Base-by-base conservation (phyloP, 139 green algal genomes). In the Yamagishiella unicocca region DNA sequence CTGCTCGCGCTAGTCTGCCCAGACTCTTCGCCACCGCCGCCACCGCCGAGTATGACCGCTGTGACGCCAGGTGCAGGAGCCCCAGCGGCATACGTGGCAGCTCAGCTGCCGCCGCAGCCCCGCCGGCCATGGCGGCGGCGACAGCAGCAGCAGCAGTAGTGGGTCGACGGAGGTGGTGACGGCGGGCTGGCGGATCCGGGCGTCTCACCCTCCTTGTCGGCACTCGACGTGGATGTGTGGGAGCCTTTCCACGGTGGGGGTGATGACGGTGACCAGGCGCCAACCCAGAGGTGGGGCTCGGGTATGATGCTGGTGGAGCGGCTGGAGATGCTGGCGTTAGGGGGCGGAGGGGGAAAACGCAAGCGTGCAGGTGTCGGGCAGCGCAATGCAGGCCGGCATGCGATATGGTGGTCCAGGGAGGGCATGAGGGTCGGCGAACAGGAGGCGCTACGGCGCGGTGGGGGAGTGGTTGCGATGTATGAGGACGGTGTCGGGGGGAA, bases 81-180 rank as follows among this genome's bases (percentile, higher is more conserved):
- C 90, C 91, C 46, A 95, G 71, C 10, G 93, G 95, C 94, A 96
- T 95, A 33, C 95, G 92, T 0, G 95, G 95, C 68, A 97, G 90
- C 83, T 75, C 61, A 1, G 79, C 55, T 29, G 55, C 50, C 8
- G 76, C 76, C 8, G 37, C 37, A 0, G 75, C 45, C 2, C 25
- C 73, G 43, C 73, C 45, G 37, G 89, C 42, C 42, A 87, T 72
- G 70, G 88, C 84, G 46, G 78, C 87, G n/a, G 55, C 29, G 35
- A 35, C 31, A 0, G 88, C 67, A n/a, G 29, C 55, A 6, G 31
- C 50, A 4, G 35, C 81, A n/a, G 81, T 54, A 37, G n/a, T 5
- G 35, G 67, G 37, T 33, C 21, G 73, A 25, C 21, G 71, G 4
- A 37, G 73, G 73, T 24, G 45, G 45, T 45, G 25, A 7, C 25